Conservation (phyloP, 2,329 filamentous ascomycete species). For the Hypomyces perniciosus region DNA sequence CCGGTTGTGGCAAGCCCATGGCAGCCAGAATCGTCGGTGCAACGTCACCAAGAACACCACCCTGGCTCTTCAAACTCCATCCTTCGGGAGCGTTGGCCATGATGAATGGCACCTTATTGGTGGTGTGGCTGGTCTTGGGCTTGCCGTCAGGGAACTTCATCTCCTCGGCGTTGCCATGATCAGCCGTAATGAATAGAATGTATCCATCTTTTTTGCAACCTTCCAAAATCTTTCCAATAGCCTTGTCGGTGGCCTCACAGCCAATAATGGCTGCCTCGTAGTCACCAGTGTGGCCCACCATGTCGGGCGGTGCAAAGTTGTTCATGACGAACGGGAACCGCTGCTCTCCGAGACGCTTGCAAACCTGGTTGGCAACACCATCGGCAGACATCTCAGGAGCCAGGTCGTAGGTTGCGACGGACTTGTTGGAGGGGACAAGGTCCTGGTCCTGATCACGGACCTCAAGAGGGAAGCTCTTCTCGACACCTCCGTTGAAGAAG, state of each 20-base stretch:
- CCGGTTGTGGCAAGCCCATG: conserved; percentile 86
- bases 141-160: conserved; percentile 96
- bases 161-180: conserved; percentile 98
- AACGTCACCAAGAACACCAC: conserved; percentile 92
- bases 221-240: conserved; percentile 88
- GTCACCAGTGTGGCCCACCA: conserved; percentile 98
- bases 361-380: conserved; percentile 81
- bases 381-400: conserved; percentile 95
- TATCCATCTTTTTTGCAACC: conserved; percentile 91
- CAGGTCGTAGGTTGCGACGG: conserved; percentile 87
- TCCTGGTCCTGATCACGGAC: conserved; percentile 75
- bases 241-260: conserved; percentile 81
- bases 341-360: conserved; percentile 76
- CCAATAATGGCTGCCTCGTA: conserved; percentile 90
- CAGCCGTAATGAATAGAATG: conserved; percentile 88
- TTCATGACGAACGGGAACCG: conserved; percentile 98
- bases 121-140: conserved; percentile 96
- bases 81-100: conserved; percentile 94
- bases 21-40: conserved; percentile 86
- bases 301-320: conserved; percentile 98
- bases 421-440: conserved; percentile 80
- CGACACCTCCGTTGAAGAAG: conserved; percentile 98
- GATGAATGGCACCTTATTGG: conserved; percentile 94
- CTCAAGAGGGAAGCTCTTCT: conserved; percentile 92
- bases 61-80: conserved; percentile 77